Percentiles rank a stretch among this genome's conserved stretches.
Conservation (phyloP, 208 protist species). For the Trichomonas gallinae region DNA sequence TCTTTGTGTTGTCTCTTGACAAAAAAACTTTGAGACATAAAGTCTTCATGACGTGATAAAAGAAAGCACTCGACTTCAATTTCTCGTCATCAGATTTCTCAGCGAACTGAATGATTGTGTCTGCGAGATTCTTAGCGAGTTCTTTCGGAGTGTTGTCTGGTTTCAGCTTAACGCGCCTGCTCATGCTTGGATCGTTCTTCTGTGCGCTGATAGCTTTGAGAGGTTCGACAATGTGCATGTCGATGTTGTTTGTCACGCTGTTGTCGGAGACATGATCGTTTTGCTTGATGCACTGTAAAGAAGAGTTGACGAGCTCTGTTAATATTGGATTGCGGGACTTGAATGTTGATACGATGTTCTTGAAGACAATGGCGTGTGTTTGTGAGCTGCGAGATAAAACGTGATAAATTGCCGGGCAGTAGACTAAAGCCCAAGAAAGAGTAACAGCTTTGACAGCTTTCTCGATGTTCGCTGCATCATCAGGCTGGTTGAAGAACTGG, state of each 20-base stretch:
- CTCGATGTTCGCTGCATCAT: not conserved
- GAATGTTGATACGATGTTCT: not conserved
- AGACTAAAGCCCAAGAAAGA: not conserved
- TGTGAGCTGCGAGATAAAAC: not conserved
- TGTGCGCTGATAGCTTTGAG: not conserved
- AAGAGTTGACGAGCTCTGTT: not conserved
- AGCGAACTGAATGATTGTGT: not conserved
- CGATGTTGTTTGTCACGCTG: not conserved
- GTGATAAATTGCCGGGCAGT: not conserved
- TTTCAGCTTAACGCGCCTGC: not conserved
- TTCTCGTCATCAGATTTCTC: not conserved
- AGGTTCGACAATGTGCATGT: not conserved
- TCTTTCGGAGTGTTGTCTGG: not conserved
- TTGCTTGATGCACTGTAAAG: not conserved
- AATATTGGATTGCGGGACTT: not conserved
- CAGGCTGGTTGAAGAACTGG: not conserved
- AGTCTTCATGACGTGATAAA: not conserved
- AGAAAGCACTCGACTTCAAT: not conserved
- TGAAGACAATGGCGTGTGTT: not conserved
- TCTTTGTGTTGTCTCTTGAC: not conserved
- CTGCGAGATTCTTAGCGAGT: not conserved
- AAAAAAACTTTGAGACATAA: not conserved
- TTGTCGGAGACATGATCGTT: not conserved
- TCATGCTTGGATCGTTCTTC: not conserved
- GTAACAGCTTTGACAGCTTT: not conserved